A percentile compares a stretch with the other conserved stretches of the same genome.
Evolutionary conservation across 495 filamentous ascomycete species (phyloP).

Genomic region (Trichoderma asperelloides): DNA sequence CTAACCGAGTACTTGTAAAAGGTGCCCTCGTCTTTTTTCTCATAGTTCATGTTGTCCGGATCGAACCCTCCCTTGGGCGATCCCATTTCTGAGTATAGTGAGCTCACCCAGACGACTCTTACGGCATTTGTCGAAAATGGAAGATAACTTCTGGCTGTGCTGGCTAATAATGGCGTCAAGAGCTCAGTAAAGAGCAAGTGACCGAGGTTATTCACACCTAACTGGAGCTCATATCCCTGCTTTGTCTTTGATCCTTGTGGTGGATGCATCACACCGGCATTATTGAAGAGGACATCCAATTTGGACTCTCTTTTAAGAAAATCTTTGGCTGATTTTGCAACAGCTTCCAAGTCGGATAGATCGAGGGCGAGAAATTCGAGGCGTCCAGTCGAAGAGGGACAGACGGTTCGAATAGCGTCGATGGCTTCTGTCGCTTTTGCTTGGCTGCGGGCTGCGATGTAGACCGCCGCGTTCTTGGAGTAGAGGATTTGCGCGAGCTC

Average conservation of each 20-base stretch:
- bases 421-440: constrained; percentile 25
- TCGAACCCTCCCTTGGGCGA: constrained; percentile 29
- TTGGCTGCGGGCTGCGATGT: constrained; percentile 41
- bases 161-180: constrained; percentile 30
- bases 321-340: constrained; percentile 16
- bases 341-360: constrained; percentile 20
- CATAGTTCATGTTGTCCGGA: constrained; percentile 26
- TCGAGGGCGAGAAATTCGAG: constrained; percentile 23
- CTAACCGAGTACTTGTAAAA: constrained; percentile 21
- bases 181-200: constrained; percentile 32
- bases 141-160: constrained; percentile 16
- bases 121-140: constrained; percentile 21
- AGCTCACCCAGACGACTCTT: constrained; percentile 37
- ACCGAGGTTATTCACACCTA: constrained; percentile 33
- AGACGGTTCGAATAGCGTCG: constrained; percentile 18
- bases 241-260: constrained; percentile 17
- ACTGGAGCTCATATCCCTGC: constrained; percentile 25
- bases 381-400: constrained; percentile 19
- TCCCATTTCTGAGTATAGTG: constrained; percentile 20
- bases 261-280: constrained; percentile 32
- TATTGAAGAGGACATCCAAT: constrained; percentile 26
- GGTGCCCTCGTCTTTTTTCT: constrained; percentile 18
- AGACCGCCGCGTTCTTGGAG: constrained; percentile 39
- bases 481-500: constrained; percentile 39
- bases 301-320: constrained; percentile 19